These are phyloP conservation scores for Aspergillus pseudoglaucus DNA, from an alignment of 2,329 filamentous ascomycete species.

Conservation along the genomic window DNA sequence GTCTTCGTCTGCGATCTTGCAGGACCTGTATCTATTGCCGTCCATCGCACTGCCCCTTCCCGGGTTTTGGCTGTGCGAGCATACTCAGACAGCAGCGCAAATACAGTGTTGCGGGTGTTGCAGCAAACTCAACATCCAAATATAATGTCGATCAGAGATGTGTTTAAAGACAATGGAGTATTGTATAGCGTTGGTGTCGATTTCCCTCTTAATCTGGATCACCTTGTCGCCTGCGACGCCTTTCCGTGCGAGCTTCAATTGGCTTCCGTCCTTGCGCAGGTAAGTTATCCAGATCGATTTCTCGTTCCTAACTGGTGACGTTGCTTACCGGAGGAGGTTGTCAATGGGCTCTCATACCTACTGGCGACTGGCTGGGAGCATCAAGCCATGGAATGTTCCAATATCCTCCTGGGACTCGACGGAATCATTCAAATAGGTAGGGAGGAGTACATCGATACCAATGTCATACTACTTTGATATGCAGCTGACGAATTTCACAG, in stretches of 20 bases:
- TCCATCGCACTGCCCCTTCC: background rate
- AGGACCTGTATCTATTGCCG: conserved; percentile 8
- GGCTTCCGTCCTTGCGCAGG: no score
- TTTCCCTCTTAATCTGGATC: conserved; percentile 12
- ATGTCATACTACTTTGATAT: background rate
- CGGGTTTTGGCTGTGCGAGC: no score
- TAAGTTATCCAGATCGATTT: no score
- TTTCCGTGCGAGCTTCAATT: no score
- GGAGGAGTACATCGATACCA: background rate
- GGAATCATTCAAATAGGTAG: conserved; percentile 22
- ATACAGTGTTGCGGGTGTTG: no score
- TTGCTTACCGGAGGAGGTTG: conserved; percentile 6
- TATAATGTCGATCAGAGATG: no score
- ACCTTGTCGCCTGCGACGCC: background rate
- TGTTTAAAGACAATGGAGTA: background rate
- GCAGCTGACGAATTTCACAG: conserved; percentile 9
- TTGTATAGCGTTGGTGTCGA: conserved; percentile 10
- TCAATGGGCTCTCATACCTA: conserved; percentile 17
- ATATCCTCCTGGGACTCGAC: conserved; percentile 20
- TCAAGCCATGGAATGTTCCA: conserved; percentile 18
- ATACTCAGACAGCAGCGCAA: no score
- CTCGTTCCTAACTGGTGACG: no score
- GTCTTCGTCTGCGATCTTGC: conserved; percentile 8
- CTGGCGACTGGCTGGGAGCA: conserved; percentile 12
- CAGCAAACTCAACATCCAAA: no score